These are phyloP conservation scores for Dysphania ambrosioides DNA, from an alignment of 148 eudicot species.

Conservation along the genomic window DNA sequence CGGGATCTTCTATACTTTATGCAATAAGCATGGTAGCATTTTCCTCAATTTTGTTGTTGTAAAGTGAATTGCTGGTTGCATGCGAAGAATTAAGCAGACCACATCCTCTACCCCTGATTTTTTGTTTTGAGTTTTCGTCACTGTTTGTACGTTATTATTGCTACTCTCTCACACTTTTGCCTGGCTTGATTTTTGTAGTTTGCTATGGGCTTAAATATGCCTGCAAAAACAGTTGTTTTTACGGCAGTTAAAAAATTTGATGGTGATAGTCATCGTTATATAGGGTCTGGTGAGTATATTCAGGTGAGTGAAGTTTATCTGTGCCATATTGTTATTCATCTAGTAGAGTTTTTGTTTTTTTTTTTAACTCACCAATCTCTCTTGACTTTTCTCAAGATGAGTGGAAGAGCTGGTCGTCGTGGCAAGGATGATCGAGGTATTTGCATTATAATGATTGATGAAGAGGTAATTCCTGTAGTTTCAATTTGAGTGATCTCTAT, in stretches of 20 bases:
- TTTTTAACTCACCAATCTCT: constrained; percentile 1
- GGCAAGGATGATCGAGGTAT: constrained; percentile 99
- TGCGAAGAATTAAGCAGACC: neutral
- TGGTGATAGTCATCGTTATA: constrained; percentile 89
- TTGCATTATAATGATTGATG: constrained; percentile 96
- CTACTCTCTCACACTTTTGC: neutral
- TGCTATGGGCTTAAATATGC: constrained; percentile 99
- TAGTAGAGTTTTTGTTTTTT: constrained; percentile 9
- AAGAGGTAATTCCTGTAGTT: constrained; percentile 69
- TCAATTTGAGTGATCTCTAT: no score
- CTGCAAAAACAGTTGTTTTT: constrained; percentile 98
- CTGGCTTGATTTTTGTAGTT: constrained; percentile 47
- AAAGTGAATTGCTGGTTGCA: neutral
- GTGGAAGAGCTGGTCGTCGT: constrained; percentile 99
- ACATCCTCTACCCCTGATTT: neutral
- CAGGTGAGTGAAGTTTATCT: constrained; percentile 66
- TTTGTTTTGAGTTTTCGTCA: neutral
- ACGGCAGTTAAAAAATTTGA: constrained; percentile 95
- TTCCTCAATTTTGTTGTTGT: neutral
- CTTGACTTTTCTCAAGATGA: constrained; percentile 56
- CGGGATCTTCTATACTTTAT: no score
- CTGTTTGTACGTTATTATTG: constrained; percentile 4
- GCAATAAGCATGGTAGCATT: neutral
- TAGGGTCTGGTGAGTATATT: constrained; percentile 98
- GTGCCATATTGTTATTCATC: neutral